Conservation (phyloP, 2,329 filamentous ascomycete species). For the Colletotrichum tamarilloi region DNA sequence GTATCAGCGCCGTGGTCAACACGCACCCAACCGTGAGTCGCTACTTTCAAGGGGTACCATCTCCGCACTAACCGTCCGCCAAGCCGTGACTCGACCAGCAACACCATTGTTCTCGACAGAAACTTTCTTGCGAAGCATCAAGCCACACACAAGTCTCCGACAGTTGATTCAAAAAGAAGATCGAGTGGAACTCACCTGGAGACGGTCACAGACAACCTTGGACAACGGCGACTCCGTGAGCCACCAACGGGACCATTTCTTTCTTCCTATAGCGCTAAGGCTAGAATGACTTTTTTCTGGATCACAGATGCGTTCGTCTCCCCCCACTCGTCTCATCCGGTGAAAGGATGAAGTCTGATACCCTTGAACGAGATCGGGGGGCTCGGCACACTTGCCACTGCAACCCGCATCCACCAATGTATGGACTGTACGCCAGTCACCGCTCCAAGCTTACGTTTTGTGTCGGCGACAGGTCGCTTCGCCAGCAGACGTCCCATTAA, state of each 20-base stretch:
- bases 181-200: constrained; percentile 2
- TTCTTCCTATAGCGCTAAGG: constrained; percentile 13
- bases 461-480: constrained; percentile 20
- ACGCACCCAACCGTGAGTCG: constrained; percentile 19
- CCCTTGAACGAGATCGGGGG: constrained; percentile 24
- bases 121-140: constrained; percentile 11
- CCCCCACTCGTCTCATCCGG: constrained; percentile 26
- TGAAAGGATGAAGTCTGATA: constrained; percentile 14
- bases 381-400: constrained; percentile 33
- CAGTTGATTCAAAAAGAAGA: constrained; percentile 14
- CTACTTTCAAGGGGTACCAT: constrained; percentile 14
- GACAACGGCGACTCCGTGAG: constrained; percentile 5
- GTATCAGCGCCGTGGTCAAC: constrained; percentile 4
- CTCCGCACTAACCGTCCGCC: constrained; percentile 26
- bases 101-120: constrained; percentile 20
- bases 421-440: constrained; percentile 22
- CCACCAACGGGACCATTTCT: constrained; percentile 16
- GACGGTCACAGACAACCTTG: constrained; percentile 5
- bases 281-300: constrained; percentile 27
- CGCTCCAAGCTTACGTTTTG: constrained; percentile 22
- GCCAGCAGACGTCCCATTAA: constrained; percentile 13
- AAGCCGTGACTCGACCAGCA: constrained; percentile 6
- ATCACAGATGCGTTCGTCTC: constrained; percentile 29
- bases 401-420: constrained; percentile 9
- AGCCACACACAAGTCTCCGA: constrained; percentile 18